Base-by-base conservation (phyloP, 768 basidiomycete genomes). In the Lyophyllum decastes region DNA sequence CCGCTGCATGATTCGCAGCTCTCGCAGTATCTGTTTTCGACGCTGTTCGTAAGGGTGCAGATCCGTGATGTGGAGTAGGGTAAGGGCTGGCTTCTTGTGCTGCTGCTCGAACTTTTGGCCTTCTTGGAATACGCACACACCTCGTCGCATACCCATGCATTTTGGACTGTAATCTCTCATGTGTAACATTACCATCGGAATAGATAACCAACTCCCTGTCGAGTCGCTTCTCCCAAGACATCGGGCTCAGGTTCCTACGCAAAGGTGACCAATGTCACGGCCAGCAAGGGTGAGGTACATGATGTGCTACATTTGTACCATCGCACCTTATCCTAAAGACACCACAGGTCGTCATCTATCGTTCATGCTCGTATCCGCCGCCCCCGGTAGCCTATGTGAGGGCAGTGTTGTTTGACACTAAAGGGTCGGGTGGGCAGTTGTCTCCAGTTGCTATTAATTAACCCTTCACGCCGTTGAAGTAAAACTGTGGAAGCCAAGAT, bases 1-100 rank as follows among this genome's bases (percentile, higher is more conserved):
- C 94, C 96, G 0, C 75, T 98, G 34, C 92, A 94, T 65, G 96
- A 98, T 71, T 74, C 83, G 2, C 89, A 95, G 68, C 84, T 93
- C 44, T 89, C 90, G 38, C 94, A 95, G 66, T 92, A 89, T 66
- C 77, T 98, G 49, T 98, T 95, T 72, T 93, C 95, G 22, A 95
- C 95, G n/a, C 78, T 98, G 17, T 97, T 98, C 66, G 87, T 96
- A 21, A 74, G 82, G 54, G 82, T 88, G 46, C 73, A 79, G 17
- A 70, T 93, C 41, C 66, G 69, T 33, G 69, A 77, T 60, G 50
- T 44, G 45, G 45, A 58, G 25, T 52, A 45, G 22, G 51, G 14
- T 12, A 16, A 38, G 35, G 14, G 35, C 35, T 38, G 35, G 35
- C 35, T 38, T 16, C 30, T 33, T 33, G 30, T 17, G 3, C 6